Evolutionary conservation across 306 rosid genomes (phyloP).

Genomic region (Malus fusca): DNA sequence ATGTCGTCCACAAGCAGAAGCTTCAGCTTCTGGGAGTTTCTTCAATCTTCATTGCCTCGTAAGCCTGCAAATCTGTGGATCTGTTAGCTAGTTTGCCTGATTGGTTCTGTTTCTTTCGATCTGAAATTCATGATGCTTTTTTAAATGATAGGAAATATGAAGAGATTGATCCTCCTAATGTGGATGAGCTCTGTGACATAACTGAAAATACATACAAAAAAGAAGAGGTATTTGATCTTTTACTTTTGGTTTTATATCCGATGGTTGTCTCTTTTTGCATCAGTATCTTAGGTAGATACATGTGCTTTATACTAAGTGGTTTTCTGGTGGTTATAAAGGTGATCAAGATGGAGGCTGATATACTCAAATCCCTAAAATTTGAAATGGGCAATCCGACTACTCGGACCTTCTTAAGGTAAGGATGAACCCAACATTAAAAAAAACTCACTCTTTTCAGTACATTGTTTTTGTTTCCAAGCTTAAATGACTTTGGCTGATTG

Average conservation of each 20-base stretch:
- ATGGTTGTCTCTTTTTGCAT: not conserved
- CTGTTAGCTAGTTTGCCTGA: not conserved
- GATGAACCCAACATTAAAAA: not conserved
- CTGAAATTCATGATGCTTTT: not conserved
- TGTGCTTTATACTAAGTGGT: not conserved
- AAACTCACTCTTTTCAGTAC: not conserved
- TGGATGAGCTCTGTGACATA: slow-evolving; percentile 70
- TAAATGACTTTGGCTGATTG: not conserved
- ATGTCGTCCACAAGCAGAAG: slow-evolving; percentile 33
- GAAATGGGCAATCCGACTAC: slow-evolving; percentile 85
- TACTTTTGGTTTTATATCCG: not conserved
- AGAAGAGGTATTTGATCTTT: slow-evolving; percentile 46
- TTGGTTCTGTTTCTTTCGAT: not conserved
- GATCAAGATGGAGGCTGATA: slow-evolving; percentile 71
- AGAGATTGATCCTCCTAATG: slow-evolving; percentile 73
- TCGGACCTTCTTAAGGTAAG: slow-evolving; percentile 64
- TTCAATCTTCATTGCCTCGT: slow-evolving; percentile 79
- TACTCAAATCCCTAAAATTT: slow-evolving; percentile 63
- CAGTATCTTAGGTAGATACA: not conserved
- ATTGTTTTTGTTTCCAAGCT: not conserved
- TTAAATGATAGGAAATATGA: slow-evolving; percentile 58
- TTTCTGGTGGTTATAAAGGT: slow-evolving; percentile 32
- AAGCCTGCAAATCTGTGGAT: slow-evolving; percentile 18
- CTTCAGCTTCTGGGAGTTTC: slow-evolving; percentile 80
- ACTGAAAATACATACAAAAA: slow-evolving; percentile 69